Evolutionary conservation across 2,329 filamentous ascomycete species (phyloP).

Genomic region (Monosporascus cannonballus): DNA sequence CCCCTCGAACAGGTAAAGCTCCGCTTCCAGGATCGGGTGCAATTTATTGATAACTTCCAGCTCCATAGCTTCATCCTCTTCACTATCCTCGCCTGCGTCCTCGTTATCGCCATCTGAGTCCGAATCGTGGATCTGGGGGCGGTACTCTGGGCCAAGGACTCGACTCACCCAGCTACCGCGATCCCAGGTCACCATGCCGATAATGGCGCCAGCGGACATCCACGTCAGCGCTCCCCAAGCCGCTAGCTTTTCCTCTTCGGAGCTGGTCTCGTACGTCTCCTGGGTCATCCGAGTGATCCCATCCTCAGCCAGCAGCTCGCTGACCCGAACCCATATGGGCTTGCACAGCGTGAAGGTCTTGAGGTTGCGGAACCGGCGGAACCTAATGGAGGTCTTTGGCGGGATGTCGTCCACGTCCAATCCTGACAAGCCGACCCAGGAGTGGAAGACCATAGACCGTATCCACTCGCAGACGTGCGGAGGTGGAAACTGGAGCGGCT

Average conservation of each 20-base stretch:
- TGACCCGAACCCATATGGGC: neutral
- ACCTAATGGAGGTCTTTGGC: neutral
- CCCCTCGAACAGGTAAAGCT: too few relatives aligned
- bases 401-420: neutral
- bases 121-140: neutral
- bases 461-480: neutral
- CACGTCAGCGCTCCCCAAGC: neutral
- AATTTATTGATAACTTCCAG: too few relatives aligned
- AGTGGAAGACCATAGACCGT: neutral
- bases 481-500: neutral
- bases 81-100: neutral
- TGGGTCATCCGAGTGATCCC: neutral
- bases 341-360: neutral
- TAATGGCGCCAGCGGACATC: neutral
- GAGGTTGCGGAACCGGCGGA: neutral
- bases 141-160: neutral
- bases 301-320: neutral
- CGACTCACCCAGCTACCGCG: neutral
- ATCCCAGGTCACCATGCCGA: neutral
- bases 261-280: neutral
- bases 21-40: too few relatives aligned
- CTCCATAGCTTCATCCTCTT: too few relatives aligned
- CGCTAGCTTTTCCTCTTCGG: neutral
- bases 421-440: neutral
- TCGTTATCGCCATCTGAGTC: neutral